Evolutionary conservation across 1,284 basidiomycete species (phyloP), one percentile per base, ranked within the genome.

Genomic region (Ustilago shanxiensis): DNA sequence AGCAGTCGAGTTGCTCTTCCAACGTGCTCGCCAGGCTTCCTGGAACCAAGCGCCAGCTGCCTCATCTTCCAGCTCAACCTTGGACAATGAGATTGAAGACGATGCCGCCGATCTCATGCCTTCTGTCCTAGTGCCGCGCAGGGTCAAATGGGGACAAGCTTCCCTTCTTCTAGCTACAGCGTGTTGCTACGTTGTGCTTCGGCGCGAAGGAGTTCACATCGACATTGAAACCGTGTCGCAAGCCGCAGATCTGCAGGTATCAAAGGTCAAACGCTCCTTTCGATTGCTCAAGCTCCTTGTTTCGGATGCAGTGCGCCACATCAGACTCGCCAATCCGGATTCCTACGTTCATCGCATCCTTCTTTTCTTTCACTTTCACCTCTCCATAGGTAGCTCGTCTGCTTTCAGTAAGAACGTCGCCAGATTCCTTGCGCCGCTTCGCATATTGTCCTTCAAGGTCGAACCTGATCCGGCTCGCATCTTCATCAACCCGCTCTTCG

Each of bases 111-210:
- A 10, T 13, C 9, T 9, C 3, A 14, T 62, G n/a, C 63, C 55
- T 20, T 14, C 56, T 18, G 44, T 50, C 33, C n/a, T 60, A 11
- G 29, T 35, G 1, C 26, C 54, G n/a, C 67, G 52, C 31, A 47
- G 59, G 13, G 59, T 77, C 41, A 58, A 37, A 8, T 77, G 74
- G 74, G 74, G 74, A 10, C 50, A 39, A 11, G 33, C 44, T 13
- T 66, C 74, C 7, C 39, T 65, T 20, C 28, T 44, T 3, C 54
- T 77, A 2, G 74, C 74, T n/a, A 55, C 69, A 1, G 74, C 74
- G 20, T 77, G 74, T 55, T 77, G 74, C 56, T 77, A 68, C 28
- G 69, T 56, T 26, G 66, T 77, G 14, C 24, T 77, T 18, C 56
- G 74, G 10, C 61, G 69, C 2, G 47, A 69, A 53, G 59, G 74